Conservation (phyloP, 2,329 filamentous ascomycete genomes). For the Moelleriella libera region DNA sequence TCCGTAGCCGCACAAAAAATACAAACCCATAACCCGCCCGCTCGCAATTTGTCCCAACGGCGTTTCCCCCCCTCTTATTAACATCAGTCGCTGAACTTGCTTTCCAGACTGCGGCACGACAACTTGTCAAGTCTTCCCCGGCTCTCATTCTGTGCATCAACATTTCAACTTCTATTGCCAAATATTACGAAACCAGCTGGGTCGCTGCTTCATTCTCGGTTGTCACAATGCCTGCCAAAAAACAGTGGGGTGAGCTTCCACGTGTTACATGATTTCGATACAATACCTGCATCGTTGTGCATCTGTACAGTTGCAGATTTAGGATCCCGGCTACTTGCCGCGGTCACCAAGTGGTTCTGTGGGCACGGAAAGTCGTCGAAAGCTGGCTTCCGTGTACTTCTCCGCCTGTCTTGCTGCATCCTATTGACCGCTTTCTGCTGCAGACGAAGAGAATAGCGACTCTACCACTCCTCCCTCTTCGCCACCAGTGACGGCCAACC, state of each 20-base stretch:
- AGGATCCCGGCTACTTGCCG: background rate
- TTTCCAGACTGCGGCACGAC: background rate
- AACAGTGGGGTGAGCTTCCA: constrained; percentile 25
- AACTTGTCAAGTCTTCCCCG: background rate
- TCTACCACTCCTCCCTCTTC: constrained; percentile 20
- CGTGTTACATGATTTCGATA: constrained; percentile 3
- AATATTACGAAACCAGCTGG: background rate
- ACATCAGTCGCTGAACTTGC: background rate
- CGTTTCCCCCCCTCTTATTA: background rate
- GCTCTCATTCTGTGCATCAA: background rate
- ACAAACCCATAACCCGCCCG: background rate
- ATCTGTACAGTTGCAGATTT: constrained; percentile 1
- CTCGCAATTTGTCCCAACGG: background rate
- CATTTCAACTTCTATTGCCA: background rate
- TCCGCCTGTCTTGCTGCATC: constrained; percentile 3
- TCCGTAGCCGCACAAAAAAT: background rate
- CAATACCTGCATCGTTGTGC: background rate
- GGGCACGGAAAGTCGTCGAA: constrained; percentile 2
- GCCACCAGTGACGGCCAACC: constrained; percentile 21
- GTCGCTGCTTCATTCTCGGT: background rate
- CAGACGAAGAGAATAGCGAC: constrained; percentile 26
- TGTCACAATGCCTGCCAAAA: constrained; percentile 28
- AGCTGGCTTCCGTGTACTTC: background rate
- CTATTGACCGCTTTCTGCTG: constrained; percentile 9
- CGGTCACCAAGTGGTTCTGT: background rate